Conservation (phyloP, 2,329 filamentous ascomycete genomes). For the Byssothecium circinans region DNA sequence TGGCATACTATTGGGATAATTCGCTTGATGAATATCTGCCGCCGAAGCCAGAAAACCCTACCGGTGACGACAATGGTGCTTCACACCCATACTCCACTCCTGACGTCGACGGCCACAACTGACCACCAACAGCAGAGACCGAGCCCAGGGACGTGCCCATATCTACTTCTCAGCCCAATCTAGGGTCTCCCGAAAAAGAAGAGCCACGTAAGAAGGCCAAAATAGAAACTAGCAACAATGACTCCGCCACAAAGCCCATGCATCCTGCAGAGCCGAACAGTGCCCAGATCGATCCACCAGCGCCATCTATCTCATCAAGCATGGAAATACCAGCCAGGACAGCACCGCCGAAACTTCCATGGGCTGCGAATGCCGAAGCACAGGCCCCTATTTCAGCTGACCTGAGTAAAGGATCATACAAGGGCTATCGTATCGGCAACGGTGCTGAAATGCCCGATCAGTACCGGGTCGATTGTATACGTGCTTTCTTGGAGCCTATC, state of each 20-base stretch:
- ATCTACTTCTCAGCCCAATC: constrained; percentile 11
- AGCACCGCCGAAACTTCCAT: constrained; percentile 32
- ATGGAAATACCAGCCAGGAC: constrained; percentile 30
- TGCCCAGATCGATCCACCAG: constrained; percentile 7
- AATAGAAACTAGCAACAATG: constrained; percentile 25
- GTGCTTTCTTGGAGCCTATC: constrained; percentile 59
- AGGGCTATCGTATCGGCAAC: constrained; percentile 59
- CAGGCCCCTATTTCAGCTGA: constrained; percentile 23
- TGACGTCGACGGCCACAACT: constrained; percentile 4
- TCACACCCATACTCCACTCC: constrained; percentile 2
- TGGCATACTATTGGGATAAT: constrained; percentile 65
- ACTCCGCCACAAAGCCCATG: constrained; percentile 12
- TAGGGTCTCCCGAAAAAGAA: constrained; percentile 16
- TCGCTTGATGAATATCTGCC: constrained; percentile 59
- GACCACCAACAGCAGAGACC: constrained; percentile 7
- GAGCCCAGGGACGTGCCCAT: constrained; percentile 15
- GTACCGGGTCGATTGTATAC: constrained; percentile 58
- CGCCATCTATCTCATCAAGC: constrained; percentile 20
- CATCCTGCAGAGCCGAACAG: constrained; percentile 13
- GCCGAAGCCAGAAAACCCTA: constrained; percentile 19
- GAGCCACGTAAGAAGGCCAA: constrained; percentile 46
- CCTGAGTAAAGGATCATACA: constrained; percentile 50
- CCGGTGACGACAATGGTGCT: constrained; percentile 3
- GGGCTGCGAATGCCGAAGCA: constrained; percentile 19
- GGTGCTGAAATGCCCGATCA: constrained; percentile 62